Percentiles rank a stretch among this genome's conserved stretches.
Evolutionary conservation across 306 rosid genomes (phyloP).

Genomic region (Castanea mollissima): DNA sequence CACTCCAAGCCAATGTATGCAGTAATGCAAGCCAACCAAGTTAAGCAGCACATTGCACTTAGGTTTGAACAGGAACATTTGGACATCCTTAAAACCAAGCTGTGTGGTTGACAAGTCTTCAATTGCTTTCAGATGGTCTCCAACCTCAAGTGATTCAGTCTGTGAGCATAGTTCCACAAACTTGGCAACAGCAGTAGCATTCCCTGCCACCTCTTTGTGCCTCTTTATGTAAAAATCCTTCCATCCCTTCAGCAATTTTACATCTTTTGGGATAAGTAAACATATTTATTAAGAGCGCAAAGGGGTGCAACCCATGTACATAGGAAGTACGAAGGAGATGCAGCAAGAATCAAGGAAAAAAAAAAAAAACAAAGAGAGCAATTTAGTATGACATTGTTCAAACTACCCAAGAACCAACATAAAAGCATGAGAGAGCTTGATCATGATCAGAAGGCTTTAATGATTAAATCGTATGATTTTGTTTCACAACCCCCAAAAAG

Average conservation of each 20-base stretch:
- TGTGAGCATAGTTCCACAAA: constrained; percentile 48
- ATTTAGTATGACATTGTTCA: too few relatives aligned
- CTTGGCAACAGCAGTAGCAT: constrained; percentile 38
- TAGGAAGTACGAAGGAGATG: too few relatives aligned
- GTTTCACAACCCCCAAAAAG: too few relatives aligned
- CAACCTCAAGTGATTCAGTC: constrained; percentile 53
- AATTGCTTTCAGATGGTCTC: constrained; percentile 64
- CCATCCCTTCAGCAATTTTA: constrained; percentile 55
- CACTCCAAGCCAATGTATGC: constrained; percentile 46
- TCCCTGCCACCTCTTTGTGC: constrained; percentile 53
- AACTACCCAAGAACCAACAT: too few relatives aligned
- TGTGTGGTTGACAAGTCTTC: constrained; percentile 33
- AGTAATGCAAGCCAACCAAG: constrained; percentile 75
- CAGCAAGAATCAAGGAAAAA: too few relatives aligned
- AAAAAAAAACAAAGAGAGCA: too few relatives aligned
- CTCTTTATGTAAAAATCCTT: constrained; percentile 55
- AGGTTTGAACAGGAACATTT: constrained; percentile 59
- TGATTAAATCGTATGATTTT: too few relatives aligned
- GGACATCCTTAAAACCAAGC: constrained; percentile 69
- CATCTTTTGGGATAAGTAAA: too few relatives aligned
- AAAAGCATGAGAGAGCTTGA: too few relatives aligned
- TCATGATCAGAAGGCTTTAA: too few relatives aligned
- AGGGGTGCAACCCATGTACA: too few relatives aligned
- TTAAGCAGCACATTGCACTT: constrained; percentile 50
- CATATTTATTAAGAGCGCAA: too few relatives aligned